Percentiles rank a stretch among this genome's conserved stretches.
Evolutionary conservation across 176 grass and related monocot species (phyloP).

Genomic region (Stipa capillata): DNA sequence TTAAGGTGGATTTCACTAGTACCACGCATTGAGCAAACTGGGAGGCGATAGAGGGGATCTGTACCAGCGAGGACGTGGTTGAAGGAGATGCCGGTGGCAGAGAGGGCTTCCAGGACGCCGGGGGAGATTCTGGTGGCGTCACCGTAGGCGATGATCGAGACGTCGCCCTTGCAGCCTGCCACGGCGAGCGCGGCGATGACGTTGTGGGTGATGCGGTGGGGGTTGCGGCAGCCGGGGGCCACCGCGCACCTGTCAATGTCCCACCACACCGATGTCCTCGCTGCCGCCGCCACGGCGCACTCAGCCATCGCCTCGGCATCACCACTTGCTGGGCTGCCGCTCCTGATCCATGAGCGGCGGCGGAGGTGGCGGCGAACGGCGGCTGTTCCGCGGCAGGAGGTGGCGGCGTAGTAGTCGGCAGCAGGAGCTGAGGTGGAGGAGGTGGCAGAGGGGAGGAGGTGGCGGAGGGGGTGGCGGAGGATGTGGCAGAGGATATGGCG

Average conservation of each 20-base stretch:
- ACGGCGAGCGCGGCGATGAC: slow-evolving; percentile 56
- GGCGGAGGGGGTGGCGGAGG: too few species aligned
- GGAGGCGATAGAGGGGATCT: background rate
- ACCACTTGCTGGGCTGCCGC: background rate
- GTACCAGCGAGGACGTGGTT: slow-evolving; percentile 67
- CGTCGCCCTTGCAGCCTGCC: slow-evolving; percentile 40
- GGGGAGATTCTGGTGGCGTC: slow-evolving; percentile 24
- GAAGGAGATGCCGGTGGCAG: slow-evolving; percentile 74
- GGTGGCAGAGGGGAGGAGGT: too few species aligned
- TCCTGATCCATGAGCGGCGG: too few species aligned
- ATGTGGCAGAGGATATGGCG: too few species aligned
- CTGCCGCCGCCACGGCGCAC: slow-evolving; percentile 4
- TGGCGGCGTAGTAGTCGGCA: too few species aligned
- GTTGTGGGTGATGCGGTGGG: slow-evolving; percentile 60
- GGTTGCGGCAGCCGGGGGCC: slow-evolving; percentile 41
- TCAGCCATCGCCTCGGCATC: slow-evolving; percentile 9
- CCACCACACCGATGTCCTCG: slow-evolving; percentile 89
- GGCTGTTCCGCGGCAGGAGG: too few species aligned
- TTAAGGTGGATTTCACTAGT: background rate
- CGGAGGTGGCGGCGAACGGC: too few species aligned
- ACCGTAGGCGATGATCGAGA: slow-evolving; percentile 71
- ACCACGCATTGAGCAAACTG: too few species aligned
- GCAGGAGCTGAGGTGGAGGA: too few species aligned
- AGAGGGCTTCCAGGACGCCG: slow-evolving; percentile 46
- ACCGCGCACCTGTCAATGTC: slow-evolving; percentile 74